Conservation (phyloP, 352 stramenopile species). For the Phytopythium oedochilum region DNA sequence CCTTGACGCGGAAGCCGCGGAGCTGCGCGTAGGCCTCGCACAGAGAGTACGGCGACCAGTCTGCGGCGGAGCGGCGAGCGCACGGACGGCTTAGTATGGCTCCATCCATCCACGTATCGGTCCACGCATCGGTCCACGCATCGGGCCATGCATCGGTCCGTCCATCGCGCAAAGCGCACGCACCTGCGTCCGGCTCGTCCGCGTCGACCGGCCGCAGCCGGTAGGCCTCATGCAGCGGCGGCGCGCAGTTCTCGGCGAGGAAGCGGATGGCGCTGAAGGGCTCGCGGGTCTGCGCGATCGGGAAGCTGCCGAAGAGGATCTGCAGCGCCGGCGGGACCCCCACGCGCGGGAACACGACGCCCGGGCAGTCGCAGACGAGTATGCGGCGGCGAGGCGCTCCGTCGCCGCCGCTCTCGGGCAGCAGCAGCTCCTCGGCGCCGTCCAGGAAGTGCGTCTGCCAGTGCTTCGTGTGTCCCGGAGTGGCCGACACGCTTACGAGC, state of each 20-base stretch:
- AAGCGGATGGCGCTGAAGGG: constrained; percentile 84
- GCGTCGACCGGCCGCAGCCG: constrained; percentile 71
- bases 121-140: too few species aligned
- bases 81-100: too few species aligned
- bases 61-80: too few species aligned
- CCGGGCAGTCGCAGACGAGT: constrained; percentile 74
- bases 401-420: constrained; percentile 7
- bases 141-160: too few species aligned
- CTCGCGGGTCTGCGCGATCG: constrained; percentile 82
- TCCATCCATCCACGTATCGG: not conserved
- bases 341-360: constrained; percentile 76
- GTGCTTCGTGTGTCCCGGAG: constrained; percentile 78
- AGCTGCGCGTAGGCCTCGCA: constrained; percentile 73
- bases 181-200: constrained; percentile 23
- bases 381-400: constrained; percentile 21
- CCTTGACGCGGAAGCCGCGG: constrained; percentile 68
- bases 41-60: constrained; percentile 74
- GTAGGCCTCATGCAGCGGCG: constrained; percentile 70
- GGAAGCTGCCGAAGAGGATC: constrained; percentile 80
- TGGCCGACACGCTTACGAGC: constrained; percentile 75
- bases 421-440: constrained; percentile 42
- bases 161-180: too few species aligned
- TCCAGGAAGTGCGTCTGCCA: constrained; percentile 79
- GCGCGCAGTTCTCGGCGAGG: constrained; percentile 77
- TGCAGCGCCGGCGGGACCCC: constrained; percentile 64